phyloP scores from a whole-genome alignment of 768 basidiomycete species.

The Austroboletus eburneus region DNA sequence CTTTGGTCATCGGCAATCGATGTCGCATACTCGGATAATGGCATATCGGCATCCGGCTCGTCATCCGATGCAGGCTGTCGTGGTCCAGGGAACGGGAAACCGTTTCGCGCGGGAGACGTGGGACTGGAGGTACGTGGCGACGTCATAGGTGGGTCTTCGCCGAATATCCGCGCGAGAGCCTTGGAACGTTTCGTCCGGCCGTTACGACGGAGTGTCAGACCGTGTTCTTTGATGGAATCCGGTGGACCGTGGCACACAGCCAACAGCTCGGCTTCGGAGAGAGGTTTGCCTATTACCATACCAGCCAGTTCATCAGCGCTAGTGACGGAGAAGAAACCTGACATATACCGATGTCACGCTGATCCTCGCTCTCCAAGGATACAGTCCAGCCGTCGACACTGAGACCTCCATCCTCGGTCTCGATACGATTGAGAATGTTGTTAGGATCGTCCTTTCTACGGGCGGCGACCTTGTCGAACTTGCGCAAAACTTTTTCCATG shows the following conservation, averaged over 20 bases:
- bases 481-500: conserved; percentile 83
- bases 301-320: neutral
- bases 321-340: neutral
- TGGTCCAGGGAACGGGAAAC: conserved; percentile 8
- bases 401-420: conserved; percentile 69
- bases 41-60: conserved; percentile 35
- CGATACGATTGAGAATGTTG: conserved; percentile 48
- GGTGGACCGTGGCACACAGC: conserved; percentile 79
- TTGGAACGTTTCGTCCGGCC: conserved; percentile 38
- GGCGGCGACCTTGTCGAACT: conserved; percentile 66
- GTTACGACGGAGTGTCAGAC: conserved; percentile 67
- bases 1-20: conserved; percentile 26
- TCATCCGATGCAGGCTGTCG: conserved; percentile 27
- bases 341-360: conserved; percentile 49
- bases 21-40: conserved; percentile 33
- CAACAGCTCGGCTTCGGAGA: conserved; percentile 79
- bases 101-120: conserved; percentile 26
- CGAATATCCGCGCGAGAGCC: conserved; percentile 44
- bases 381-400: conserved; percentile 90
- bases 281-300: conserved; percentile 63
- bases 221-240: conserved; percentile 74
- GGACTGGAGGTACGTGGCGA: conserved; percentile 32
- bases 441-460: conserved; percentile 43
- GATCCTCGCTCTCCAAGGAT: conserved; percentile 59
- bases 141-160: conserved; percentile 37